Evolutionary conservation across 1,284 basidiomycete species (phyloP).

Genomic region (Trichosporon asahii): DNA sequence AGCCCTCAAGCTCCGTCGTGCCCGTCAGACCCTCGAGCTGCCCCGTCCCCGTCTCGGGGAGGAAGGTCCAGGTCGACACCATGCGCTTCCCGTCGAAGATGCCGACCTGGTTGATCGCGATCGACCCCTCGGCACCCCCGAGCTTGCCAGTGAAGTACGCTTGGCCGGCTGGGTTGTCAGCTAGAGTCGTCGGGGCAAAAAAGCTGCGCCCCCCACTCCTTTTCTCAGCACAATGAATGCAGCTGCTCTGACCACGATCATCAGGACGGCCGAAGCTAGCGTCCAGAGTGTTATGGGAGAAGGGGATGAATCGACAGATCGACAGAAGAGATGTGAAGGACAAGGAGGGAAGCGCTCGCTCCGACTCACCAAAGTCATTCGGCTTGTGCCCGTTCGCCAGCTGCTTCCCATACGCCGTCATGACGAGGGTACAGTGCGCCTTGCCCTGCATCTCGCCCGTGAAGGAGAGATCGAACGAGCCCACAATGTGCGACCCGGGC

Average conservation of each 20-base stretch:
- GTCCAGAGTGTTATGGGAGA: too few species aligned
- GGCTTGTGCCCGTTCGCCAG: conserved; percentile 8
- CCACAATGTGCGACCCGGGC: conserved; percentile 6
- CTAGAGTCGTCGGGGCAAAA: background rate
- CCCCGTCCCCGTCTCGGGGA: conserved; percentile 1
- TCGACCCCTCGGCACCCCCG: background rate
- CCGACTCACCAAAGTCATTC: conserved; percentile 3
- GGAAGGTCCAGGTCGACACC: conserved; percentile 5
- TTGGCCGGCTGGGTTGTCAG: background rate
- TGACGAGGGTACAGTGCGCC: conserved; percentile 4
- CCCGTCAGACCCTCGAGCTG: conserved; percentile 1
- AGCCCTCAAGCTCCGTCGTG: background rate
- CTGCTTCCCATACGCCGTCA: conserved; percentile 6
- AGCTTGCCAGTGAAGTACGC: conserved; percentile 7
- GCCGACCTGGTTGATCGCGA: conserved; percentile 7
- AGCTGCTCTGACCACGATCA: too few species aligned
- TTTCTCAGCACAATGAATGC: too few species aligned
- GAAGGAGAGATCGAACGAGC: background rate
- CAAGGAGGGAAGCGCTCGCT: background rate
- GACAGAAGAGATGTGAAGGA: background rate
- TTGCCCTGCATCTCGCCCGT: conserved; percentile 4
- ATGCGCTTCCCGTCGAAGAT: conserved; percentile 4
- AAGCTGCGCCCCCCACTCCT: too few species aligned
- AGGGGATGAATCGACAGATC: too few species aligned
- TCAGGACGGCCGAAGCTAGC: too few species aligned